Base-by-base conservation (phyloP, 805 yeast genomes). In the Candida peoriensis region DNA sequence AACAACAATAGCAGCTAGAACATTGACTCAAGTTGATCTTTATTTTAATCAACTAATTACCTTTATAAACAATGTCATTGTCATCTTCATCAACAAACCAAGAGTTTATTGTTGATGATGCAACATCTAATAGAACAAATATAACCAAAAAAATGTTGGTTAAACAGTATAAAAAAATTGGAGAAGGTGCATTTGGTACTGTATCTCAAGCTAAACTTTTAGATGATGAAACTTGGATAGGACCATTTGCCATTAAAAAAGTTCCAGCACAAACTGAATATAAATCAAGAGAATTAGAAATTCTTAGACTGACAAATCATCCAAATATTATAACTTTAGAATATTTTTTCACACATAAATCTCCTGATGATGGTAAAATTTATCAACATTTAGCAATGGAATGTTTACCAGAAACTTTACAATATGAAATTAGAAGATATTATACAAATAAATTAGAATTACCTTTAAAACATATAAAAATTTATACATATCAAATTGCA, bases 221-320 rank as follows among this genome's bases (percentile, higher is more conserved):
- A 36, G 64, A 66, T 44, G 61, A 57, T 17, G 60, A 62, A 15
- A 48, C 29, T 2, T 78, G 86, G 84, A 61, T 77, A 25, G 94
- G 94, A 1, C 94, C 94, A 0, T 84, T 74, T 63, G 93, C 93
- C 15, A 82, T 84, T 39, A 84, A 84, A 51, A 73, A 86, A 47
- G 93, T 83, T 1, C 89, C 90, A 18, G 90, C 93, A 1, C 93
- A 84, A 52, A 84, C 93, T 0, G 94, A 84, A 57, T 84, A 83
- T 57, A 84, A 84, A 58, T 76, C 84, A 33, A 68, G 95, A 58
- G 95, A 84, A 58, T 65, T 84, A 48, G 90, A 82, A 56, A 77
- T 84, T 25, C 65, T 84, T 48, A 69, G 89, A 50, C 70, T 77
- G 20, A 82, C 88, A 8, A 71, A 76, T 46, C 95, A 84, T 58